Evolutionary conservation across 2,329 filamentous ascomycete species (phyloP), one percentile per base, ranked within the genome.

Genomic region (Magnaporthiopsis rhizophila): DNA sequence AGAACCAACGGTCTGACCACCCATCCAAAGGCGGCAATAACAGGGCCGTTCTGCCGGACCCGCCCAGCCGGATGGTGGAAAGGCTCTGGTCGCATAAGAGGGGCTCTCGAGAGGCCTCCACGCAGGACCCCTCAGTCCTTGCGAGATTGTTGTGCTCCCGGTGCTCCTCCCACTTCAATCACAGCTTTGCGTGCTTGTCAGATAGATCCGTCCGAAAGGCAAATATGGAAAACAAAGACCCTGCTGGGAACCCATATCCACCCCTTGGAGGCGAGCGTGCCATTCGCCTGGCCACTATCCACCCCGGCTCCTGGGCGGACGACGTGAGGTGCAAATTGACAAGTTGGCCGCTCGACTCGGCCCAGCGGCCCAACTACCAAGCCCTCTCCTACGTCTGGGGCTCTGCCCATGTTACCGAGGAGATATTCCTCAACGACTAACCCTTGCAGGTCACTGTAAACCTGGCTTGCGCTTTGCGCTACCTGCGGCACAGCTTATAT

Each of bases 191-290:
- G 3, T 6, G 11, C 18, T 15, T 45, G 15, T 45, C 30, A 3
- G 30, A 30, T 30, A 30, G 30, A 30, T 30, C 30, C 11, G 8
- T 3, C 13, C 21, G 13, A 8, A 8, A 21, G 21, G n/a, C 45
- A 4, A 9, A n/a, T 6, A 53, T 53, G 18, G 45, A 53, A 18
- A 53, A 21, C 3, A 24, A 53, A 8, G 18, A 2, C 7, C 45
- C 7, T 53, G 8, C 2, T 24, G 9, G 2, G 45, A 11, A 3
- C 45, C 6, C 26, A 18, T 65, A 69, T 38, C 30, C 67, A 24
- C 15, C 11, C 7, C 7, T 66, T 30, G 2, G 15, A 13, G 24
- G 32, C 3, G 7, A 53, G 0, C 30, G 58, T 0, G 58, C 18
- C 58, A 24, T 60, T 24, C 58, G 58, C 26, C 26, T 36, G 15